Conservation (phyloP, 2,329 filamentous ascomycete genomes). For the Cryphonectria nitschkei region DNA sequence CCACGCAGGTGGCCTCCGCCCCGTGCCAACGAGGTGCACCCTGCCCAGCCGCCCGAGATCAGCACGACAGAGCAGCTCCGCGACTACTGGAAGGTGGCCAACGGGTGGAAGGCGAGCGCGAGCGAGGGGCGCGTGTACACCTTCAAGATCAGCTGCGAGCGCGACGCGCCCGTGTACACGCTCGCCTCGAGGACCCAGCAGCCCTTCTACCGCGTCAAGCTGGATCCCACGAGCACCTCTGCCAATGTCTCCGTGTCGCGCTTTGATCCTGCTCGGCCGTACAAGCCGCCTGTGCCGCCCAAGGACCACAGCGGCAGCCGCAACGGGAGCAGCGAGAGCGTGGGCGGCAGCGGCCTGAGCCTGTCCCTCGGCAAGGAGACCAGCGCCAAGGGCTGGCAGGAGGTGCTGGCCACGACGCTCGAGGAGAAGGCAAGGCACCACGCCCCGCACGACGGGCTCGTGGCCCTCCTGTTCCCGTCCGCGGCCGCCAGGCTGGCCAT, state of each 20-base stretch:
- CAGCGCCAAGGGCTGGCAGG: constrained; percentile 56
- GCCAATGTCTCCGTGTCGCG: constrained; percentile 63
- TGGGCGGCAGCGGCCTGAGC: constrained; percentile 30
- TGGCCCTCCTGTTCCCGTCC: constrained; percentile 70
- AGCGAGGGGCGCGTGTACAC: constrained; percentile 64
- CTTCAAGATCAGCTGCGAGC: constrained; percentile 58
- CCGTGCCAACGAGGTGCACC: constrained; percentile 44
- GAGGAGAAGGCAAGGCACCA: constrained; percentile 58
- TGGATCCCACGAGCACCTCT: constrained; percentile 66
- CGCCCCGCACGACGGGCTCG: constrained; percentile 63
- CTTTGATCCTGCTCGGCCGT: constrained; percentile 63
- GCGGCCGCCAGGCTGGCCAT: constrained; percentile 66
- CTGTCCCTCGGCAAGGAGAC: constrained; percentile 36
- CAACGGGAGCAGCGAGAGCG: constrained; percentile 34
- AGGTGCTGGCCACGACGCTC: constrained; percentile 61
- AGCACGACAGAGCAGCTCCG: constrained; percentile 65
- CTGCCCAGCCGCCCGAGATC: constrained; percentile 49
- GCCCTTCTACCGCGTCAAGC: constrained; percentile 68
- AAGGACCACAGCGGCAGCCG: constrained; percentile 20
- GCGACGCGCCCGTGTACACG: constrained; percentile 68
- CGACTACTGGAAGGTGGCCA: constrained; percentile 69
- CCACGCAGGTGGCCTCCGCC: constrained; percentile 35
- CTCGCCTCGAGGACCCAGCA: constrained; percentile 60
- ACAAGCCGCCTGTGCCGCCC: constrained; percentile 47
- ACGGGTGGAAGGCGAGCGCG: constrained; percentile 68